phyloP scores from a whole-genome alignment of 2,329 filamentous ascomycete species.

The Curvularia hawaiiensis region DNA sequence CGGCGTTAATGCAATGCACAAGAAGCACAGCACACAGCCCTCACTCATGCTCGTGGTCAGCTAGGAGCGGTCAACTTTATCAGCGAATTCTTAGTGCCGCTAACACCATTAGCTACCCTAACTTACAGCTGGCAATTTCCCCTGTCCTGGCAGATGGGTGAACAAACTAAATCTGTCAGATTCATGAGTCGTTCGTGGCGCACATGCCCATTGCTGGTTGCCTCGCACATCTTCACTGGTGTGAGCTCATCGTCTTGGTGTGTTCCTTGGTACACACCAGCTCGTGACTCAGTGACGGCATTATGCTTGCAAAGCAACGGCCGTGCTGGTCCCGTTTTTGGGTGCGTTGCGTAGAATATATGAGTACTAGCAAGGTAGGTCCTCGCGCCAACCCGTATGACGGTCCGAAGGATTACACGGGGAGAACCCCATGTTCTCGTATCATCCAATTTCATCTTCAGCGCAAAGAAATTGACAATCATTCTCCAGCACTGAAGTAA shows the following conservation, averaged over 20 bases:
- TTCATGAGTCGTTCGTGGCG: conserved; percentile 8
- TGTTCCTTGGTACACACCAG: conserved; percentile 6
- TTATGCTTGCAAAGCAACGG: conserved; percentile 5
- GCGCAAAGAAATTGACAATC: background rate
- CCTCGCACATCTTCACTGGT: conserved; percentile 7
- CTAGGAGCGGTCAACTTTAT: conserved; percentile 7
- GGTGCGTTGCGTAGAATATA: conserved; percentile 13
- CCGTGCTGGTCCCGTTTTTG: conserved; percentile 9
- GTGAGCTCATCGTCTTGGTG: conserved; percentile 2
- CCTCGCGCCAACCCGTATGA: conserved; percentile 9
- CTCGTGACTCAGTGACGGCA: conserved; percentile 7
- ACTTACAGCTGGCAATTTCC: conserved; percentile 18
- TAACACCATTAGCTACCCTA: conserved; percentile 6
- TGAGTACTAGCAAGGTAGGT: conserved; percentile 12
- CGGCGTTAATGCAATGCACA: background rate
- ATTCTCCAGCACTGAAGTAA: background rate
- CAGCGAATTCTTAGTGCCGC: conserved; percentile 9
- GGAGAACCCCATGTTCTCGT: background rate
- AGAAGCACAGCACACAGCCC: background rate
- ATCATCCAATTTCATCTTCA: background rate
- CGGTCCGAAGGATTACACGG: background rate
- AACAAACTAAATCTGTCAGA: conserved; percentile 14
- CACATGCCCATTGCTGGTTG: conserved; percentile 9
- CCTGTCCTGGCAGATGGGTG: conserved; percentile 12
- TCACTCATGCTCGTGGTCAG: conserved; percentile 1